Base-by-base conservation (phyloP, 225 moss, liverwort and hornwort species). In the Sphagnum tenellum region DNA sequence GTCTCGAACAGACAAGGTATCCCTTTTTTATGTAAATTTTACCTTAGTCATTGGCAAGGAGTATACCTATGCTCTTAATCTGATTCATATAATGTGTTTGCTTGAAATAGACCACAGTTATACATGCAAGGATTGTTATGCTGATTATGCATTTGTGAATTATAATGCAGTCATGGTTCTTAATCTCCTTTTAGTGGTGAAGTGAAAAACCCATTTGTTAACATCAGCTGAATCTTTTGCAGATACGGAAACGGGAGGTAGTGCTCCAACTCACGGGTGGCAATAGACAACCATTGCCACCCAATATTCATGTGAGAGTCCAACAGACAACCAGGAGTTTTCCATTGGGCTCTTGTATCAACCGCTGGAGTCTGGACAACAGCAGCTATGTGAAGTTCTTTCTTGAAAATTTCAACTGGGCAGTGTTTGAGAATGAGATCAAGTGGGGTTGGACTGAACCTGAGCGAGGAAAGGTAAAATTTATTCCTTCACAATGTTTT, bases 361-460 rank as follows among this genome's bases (percentile, higher is more conserved):
- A 75, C 70, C 82, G 88, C 48, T 83, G 81, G 71, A 88, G 74
- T 66, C 75, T 96, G 7, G 84, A 89, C 59, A 85, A 87, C 67
- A 70, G 69, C 48, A 75, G 79, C 59, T 96, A 52, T 52, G 52
- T 9, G 9, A 52, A 92, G 57, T 96, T 89, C 57, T 96, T 96
- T 12, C 66, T 92, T 9, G 75, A 88, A 50, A 80, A 88, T 11
- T 96, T 96, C 51, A 96, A 92, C 72, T 96, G 89, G 92, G 92
- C 92, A 60, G 95, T 96, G 11, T 96, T 92, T 75, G 95, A 96
- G 81, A 92, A 92, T 57, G 92, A 92, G 67, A 65, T 96, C 55
- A 96, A 96, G 63, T 92, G 95, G 95, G 84, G 74, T 55, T 92
- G 92, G 95, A 85, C 78, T 14, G 95, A 96, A 65, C 82, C 79